Percentiles rank a stretch among this genome's conserved stretches.
Evolutionary conservation across 202 grass and related monocot species (phyloP).

Genomic region (Musa balbisiana): DNA sequence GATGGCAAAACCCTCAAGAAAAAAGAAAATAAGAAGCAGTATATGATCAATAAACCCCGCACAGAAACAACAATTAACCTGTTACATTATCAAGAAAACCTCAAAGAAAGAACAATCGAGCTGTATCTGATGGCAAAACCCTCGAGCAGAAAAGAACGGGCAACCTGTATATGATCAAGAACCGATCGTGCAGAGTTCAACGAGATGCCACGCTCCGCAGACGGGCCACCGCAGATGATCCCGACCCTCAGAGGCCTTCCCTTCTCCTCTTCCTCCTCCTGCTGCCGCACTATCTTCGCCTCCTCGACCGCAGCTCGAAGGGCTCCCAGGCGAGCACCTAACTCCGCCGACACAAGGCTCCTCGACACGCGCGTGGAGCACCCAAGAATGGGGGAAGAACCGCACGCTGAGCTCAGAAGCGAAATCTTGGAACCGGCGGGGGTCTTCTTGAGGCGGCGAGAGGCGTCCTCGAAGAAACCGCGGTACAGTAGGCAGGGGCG

Average conservation of each 20-base stretch:
- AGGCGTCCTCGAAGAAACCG: neutral
- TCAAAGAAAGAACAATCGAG: neutral
- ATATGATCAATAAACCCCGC: constrained; percentile 53
- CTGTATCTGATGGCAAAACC: no score
- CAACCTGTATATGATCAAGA: constrained; percentile 88
- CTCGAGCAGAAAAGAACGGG: neutral
- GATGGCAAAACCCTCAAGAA: no score
- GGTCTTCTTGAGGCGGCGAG: neutral
- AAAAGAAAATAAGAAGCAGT: constrained; percentile 29
- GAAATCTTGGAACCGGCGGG: neutral
- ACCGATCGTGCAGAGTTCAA: constrained; percentile 89
- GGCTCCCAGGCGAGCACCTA: neutral
- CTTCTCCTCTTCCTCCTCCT: constrained; percentile 16
- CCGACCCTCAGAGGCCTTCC: constrained; percentile 61
- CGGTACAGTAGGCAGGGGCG: neutral
- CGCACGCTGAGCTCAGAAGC: neutral
- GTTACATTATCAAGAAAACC: no score
- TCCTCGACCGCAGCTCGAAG: constrained; percentile 5
- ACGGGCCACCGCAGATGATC: constrained; percentile 82
- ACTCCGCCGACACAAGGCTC: neutral
- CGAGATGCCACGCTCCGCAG: constrained; percentile 77
- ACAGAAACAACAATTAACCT: no score
- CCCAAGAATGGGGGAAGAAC: neutral
- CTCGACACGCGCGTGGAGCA: neutral
- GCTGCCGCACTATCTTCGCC: neutral